Conservation (phyloP, 495 filamentous ascomycete species). For the Lindgomyces ingoldianus region DNA sequence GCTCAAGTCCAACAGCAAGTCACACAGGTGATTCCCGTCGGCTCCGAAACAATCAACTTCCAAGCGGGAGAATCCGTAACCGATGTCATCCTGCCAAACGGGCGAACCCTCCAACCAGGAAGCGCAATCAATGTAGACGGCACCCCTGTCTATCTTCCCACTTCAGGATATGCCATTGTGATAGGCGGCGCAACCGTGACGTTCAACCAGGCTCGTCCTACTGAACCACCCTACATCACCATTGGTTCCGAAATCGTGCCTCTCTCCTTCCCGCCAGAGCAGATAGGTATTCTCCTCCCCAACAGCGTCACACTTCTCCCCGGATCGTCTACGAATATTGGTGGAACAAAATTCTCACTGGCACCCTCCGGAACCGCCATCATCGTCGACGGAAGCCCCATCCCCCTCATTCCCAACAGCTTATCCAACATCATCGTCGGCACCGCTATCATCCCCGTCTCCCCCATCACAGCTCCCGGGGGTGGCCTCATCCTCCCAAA, state of each 20-base stretch:
- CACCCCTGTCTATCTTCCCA: conserved; percentile 11
- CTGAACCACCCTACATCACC: background rate
- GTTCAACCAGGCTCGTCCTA: background rate
- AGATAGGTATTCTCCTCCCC: conserved; percentile 24
- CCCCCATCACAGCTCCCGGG: background rate
- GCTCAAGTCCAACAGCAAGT: background rate
- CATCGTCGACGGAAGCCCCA: background rate
- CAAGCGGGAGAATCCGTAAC: background rate
- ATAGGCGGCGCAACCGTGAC: conserved; percentile 16
- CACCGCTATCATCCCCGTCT: background rate
- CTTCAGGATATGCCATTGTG: conserved; percentile 7
- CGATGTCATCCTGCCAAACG: conserved; percentile 13
- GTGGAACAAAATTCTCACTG: conserved; percentile 2
- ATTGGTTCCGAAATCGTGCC: background rate
- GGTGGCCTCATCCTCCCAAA: conserved; percentile 29
- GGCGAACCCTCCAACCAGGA: conserved; percentile 11
- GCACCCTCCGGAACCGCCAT: background rate
- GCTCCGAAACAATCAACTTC: background rate
- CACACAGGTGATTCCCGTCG: background rate
- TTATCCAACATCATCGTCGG: background rate
- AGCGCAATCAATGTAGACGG: background rate
- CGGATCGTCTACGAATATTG: background rate
- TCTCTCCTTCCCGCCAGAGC: background rate
- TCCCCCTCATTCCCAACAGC: background rate
- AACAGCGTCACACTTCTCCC: conserved; percentile 22